These are phyloP conservation scores for Leptomonas seymouri DNA, from an alignment of 208 protist species.

Conservation along the genomic window DNA sequence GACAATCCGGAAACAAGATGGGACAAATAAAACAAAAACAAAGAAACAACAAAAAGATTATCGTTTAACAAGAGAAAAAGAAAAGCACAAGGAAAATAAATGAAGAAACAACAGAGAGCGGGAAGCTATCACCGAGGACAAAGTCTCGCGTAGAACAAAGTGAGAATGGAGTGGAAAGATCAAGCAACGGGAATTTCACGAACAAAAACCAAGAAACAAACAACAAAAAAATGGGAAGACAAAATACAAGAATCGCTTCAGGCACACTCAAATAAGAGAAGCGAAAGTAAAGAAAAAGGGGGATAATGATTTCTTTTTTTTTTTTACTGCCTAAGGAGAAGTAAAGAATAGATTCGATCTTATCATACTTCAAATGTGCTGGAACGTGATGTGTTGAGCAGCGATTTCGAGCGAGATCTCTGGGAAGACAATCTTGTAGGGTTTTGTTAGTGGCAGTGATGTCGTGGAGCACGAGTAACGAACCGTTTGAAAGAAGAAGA, in stretches of 20 bases:
- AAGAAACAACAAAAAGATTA: background rate
- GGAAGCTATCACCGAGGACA: background rate
- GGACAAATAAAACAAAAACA: conserved; percentile 3
- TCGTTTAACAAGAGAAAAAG: background rate
- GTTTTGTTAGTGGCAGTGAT: background rate
- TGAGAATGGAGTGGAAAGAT: background rate
- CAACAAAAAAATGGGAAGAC: background rate
- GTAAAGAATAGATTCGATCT: conserved; percentile 6
- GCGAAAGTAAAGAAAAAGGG: background rate
- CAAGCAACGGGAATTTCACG: too few species aligned
- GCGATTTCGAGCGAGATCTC: background rate
- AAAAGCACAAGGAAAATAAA: background rate
- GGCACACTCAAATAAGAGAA: background rate
- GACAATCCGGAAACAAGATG: background rate
- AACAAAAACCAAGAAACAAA: background rate
- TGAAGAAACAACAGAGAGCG: background rate
- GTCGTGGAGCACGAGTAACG: background rate
- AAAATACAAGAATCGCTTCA: background rate
- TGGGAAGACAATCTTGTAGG: background rate
- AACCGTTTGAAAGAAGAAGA: background rate
- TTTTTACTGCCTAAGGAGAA: background rate
- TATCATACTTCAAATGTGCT: background rate
- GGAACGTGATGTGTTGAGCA: background rate
- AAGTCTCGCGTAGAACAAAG: too few species aligned
- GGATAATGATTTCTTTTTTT: background rate